Conservation (phyloP, 2,329 filamentous ascomycete genomes). For the Zymoseptoria tritici region DNA sequence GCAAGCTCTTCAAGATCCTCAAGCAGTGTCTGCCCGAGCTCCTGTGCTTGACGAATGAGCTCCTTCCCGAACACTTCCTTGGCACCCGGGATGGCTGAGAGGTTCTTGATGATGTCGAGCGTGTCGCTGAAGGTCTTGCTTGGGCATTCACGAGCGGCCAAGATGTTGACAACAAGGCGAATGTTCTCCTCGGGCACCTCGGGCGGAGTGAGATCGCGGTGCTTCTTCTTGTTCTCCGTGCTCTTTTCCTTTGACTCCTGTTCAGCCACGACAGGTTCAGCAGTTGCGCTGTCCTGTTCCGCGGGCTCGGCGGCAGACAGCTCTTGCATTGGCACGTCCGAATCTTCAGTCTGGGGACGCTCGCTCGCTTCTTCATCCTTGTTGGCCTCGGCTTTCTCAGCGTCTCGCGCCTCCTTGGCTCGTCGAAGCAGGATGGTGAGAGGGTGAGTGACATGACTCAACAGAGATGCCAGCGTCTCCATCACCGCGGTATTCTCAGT, state of each 20-base stretch:
- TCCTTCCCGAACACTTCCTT: slow-evolving; percentile 90
- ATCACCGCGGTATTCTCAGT: slow-evolving; percentile 97
- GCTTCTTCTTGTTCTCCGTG: slow-evolving; percentile 48
- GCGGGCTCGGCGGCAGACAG: slow-evolving; percentile 3
- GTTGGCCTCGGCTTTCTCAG: slow-evolving; percentile 40
- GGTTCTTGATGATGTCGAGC: slow-evolving; percentile 94
- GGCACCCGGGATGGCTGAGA: slow-evolving; percentile 85
- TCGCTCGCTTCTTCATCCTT: slow-evolving; percentile 22
- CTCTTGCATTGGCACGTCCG: slow-evolving; percentile 24
- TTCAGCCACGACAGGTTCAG: slow-evolving; percentile 3
- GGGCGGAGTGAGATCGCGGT: slow-evolving; percentile 64
- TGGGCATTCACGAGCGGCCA: slow-evolving; percentile 91
- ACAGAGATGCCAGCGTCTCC: slow-evolving; percentile 79
- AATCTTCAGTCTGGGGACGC: slow-evolving; percentile 16
- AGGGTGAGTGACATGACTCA: slow-evolving; percentile 82
- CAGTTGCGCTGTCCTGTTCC: background rate
- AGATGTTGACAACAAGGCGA: slow-evolving; percentile 89
- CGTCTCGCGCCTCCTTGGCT: slow-evolving; percentile 58
- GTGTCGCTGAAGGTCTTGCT: slow-evolving; percentile 98
- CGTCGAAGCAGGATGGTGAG: slow-evolving; percentile 75
- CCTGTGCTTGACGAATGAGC: slow-evolving; percentile 77
- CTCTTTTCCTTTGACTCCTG: slow-evolving; percentile 2
- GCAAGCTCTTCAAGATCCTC: slow-evolving; percentile 77
- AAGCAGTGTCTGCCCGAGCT: slow-evolving; percentile 76
- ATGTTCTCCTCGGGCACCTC: slow-evolving; percentile 83